Conservation (phyloP, 352 stramenopile genomes). For the Pythium apleroticum region DNA sequence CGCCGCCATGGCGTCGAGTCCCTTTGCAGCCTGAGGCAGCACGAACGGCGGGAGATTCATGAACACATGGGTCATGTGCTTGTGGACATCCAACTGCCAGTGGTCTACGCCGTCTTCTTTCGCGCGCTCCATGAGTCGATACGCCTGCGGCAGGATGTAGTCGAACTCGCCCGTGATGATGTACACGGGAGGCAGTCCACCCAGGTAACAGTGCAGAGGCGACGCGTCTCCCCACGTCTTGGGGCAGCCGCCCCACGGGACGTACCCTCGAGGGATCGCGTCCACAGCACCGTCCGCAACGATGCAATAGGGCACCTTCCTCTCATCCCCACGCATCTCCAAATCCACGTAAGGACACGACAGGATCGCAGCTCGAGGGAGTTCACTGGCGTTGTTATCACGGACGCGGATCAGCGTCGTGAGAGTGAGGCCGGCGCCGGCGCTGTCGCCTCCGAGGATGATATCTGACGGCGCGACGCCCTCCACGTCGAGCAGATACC, state of each 20-base stretch:
- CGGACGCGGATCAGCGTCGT: conserved; percentile 16
- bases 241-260: background rate
- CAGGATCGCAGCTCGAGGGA: conserved; percentile 5
- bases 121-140: conserved; percentile 5
- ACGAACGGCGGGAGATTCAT: conserved; percentile 5
- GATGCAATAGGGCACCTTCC: conserved; percentile 18
- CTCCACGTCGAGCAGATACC: conserved; percentile 12
- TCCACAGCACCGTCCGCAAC: conserved; percentile 3
- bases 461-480: conserved; percentile 1
- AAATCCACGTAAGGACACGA: conserved; percentile 17
- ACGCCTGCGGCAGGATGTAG: conserved; percentile 16
- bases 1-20: conserved; percentile 10
- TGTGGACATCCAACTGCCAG: conserved; percentile 21
- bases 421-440: conserved; percentile 17
- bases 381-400: conserved; percentile 6
- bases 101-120: background rate
- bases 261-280: background rate
- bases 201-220: conserved; percentile 9
- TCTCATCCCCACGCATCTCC: conserved; percentile 15
- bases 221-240: conserved; percentile 18
- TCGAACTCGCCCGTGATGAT: conserved; percentile 19
- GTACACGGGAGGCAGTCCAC: conserved; percentile 12
- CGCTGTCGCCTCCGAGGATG: conserved; percentile 26
- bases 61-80: conserved; percentile 24
- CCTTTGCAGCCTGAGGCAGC: background rate